Percentiles rank a stretch among this genome's conserved stretches.
Evolutionary conservation across 176 grass and related monocot genomes (phyloP).

Genomic region (Alloteropsis semialata): DNA sequence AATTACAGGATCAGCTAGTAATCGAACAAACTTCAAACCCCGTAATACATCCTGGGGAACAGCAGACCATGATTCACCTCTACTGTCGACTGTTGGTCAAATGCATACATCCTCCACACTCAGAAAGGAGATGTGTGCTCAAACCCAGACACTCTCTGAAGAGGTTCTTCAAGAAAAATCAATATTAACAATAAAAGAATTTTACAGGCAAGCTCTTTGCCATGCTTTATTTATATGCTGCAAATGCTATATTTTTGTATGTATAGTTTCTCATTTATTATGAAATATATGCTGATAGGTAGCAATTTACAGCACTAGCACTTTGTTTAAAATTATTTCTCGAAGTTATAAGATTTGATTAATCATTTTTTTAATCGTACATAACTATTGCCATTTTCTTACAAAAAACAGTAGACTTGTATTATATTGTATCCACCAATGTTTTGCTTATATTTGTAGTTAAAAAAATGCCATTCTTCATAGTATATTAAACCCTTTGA

Average conservation of each 20-base stretch:
- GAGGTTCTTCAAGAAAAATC: slow-evolving; percentile 81
- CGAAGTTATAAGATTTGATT: background rate
- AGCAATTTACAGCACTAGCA: background rate
- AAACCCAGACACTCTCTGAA: slow-evolving; percentile 34
- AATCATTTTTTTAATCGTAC: background rate
- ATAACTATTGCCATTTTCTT: background rate
- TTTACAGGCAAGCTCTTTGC: slow-evolving; percentile 54
- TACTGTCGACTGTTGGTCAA: slow-evolving; percentile 1
- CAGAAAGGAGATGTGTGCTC: slow-evolving; percentile 11
- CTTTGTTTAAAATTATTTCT: background rate
- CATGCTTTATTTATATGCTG: slow-evolving; percentile 18
- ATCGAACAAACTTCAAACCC: slow-evolving; percentile 6
- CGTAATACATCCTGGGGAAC: slow-evolving; percentile 24
- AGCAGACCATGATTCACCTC: background rate
- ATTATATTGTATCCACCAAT: background rate
- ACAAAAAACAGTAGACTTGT: background rate
- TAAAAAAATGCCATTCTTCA: background rate
- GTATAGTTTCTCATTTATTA: background rate
- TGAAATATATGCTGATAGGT: background rate
- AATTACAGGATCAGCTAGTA: slow-evolving; percentile 5
- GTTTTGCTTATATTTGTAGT: background rate
- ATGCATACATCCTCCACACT: slow-evolving; percentile 24
- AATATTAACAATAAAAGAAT: slow-evolving; percentile 78
- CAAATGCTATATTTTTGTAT: background rate
- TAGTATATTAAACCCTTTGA: background rate